A percentile compares a stretch with the other conserved stretches of the same genome.
phyloP scores from a whole-genome alignment of 306 rosid genomes.

The Vigna unguiculata region DNA sequence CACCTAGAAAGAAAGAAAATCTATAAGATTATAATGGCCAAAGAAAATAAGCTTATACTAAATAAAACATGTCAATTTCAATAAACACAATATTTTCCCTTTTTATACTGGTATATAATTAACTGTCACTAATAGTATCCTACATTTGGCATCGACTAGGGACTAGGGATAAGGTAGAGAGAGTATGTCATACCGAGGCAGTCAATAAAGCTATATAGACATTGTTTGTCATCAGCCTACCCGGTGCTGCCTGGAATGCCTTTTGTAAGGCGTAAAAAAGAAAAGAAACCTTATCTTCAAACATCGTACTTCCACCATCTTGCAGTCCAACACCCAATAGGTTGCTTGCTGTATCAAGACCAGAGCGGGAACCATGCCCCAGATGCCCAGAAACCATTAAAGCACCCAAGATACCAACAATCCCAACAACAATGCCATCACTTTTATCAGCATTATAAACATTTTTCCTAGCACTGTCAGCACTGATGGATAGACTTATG shows the following conservation, averaged over 20 bases:
- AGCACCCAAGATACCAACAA: constrained; percentile 86
- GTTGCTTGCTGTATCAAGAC: constrained; percentile 65
- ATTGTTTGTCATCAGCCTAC: constrained; percentile 84
- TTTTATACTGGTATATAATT: constrained; percentile 3
- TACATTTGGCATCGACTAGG: constrained; percentile 13
- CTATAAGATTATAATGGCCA: constrained; percentile 31
- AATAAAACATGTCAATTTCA: constrained; percentile 37
- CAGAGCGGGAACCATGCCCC: constrained; percentile 62
- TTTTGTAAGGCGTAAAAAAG: constrained; percentile 90
- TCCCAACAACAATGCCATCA: constrained; percentile 91
- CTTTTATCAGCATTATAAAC: constrained; percentile 87
- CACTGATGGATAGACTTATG: constrained; percentile 85
- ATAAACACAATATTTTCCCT: constrained; percentile 27
- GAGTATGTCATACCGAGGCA: constrained; percentile 82
- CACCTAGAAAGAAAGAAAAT: neutral
- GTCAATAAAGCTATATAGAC: constrained; percentile 83
- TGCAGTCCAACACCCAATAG: constrained; percentile 72
- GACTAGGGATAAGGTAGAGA: constrained; percentile 29
- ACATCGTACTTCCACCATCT: constrained; percentile 89
- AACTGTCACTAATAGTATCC: constrained; percentile 20
- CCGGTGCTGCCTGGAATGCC: constrained; percentile 94
- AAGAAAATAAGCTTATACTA: constrained; percentile 11
- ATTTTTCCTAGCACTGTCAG: constrained; percentile 94
- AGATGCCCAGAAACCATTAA: constrained; percentile 87
- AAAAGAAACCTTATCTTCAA: constrained; percentile 91